Percentiles rank a stretch among this genome's conserved stretches.
phyloP scores from a whole-genome alignment of 2,329 filamentous ascomycete genomes.

The Polychaeton citri region DNA sequence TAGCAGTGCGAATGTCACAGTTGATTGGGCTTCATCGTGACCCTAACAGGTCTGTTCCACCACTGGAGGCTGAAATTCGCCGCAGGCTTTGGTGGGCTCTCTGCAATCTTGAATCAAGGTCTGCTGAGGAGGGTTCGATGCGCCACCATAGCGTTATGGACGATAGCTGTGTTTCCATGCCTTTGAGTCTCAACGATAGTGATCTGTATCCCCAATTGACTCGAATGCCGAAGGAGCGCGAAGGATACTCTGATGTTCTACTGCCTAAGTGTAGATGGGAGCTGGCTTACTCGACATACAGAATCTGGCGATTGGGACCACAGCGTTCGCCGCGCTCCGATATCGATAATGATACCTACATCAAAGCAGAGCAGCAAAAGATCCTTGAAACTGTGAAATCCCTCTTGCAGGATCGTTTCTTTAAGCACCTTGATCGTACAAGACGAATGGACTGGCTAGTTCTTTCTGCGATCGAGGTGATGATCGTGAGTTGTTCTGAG shows the following conservation, averaged over 20 bases:
- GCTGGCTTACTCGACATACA: constrained; percentile 8
- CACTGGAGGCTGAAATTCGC: constrained; percentile 8
- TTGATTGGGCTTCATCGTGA: constrained; percentile 9
- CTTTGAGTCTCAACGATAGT: constrained; percentile 14
- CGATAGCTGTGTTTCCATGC: constrained; percentile 9
- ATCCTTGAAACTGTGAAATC: constrained; percentile 6
- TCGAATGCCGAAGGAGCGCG: constrained; percentile 7
- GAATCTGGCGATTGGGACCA: constrained; percentile 5
- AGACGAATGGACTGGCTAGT: constrained; percentile 16
- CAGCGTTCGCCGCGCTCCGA: constrained; percentile 2
- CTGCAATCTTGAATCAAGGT: not conserved
- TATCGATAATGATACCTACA: constrained; percentile 1
- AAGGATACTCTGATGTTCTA: constrained; percentile 13
- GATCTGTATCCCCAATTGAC: constrained; percentile 11
- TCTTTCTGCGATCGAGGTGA: constrained; percentile 9
- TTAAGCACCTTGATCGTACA: constrained; percentile 10
- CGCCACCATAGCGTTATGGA: constrained; percentile 8
- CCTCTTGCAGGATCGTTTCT: constrained; percentile 9
- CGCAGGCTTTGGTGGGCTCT: not conserved
- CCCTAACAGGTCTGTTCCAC: constrained; percentile 5
- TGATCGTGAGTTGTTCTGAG: constrained; percentile 10
- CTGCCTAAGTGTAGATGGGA: constrained; percentile 12
- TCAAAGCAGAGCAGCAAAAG: constrained; percentile 4
- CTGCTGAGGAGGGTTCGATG: not conserved
- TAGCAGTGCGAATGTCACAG: constrained; percentile 10